Conservation (phyloP, 306 rosid genomes). For the Canavalia gladiata region DNA sequence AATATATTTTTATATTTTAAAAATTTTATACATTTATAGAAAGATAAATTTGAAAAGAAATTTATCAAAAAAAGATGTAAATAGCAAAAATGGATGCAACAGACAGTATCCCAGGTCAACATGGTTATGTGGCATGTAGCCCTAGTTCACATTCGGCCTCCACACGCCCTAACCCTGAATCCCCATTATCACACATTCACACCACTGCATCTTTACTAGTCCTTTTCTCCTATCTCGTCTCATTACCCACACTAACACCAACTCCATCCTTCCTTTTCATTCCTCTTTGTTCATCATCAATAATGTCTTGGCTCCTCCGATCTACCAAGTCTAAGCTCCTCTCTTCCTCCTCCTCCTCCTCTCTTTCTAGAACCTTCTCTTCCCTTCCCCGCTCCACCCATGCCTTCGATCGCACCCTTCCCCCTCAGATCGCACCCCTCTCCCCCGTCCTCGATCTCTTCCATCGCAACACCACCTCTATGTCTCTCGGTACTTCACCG, state of each 20-base stretch:
- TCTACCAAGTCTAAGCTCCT: constrained; percentile 64
- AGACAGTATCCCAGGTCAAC: neutral
- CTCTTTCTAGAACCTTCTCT: constrained; percentile 61
- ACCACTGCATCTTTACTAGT: neutral
- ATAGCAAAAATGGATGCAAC: too few species aligned
- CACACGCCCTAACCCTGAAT: neutral
- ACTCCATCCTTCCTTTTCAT: neutral
- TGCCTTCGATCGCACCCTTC: constrained; percentile 60
- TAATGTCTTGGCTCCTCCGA: constrained; percentile 78
- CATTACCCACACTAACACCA: too few species aligned
- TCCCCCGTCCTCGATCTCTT: constrained; percentile 70
- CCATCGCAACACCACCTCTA: constrained; percentile 67
- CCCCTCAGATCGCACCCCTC: constrained; percentile 79
- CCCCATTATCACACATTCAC: neutral
- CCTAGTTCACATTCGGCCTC: neutral
- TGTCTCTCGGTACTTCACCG: constrained; percentile 52
- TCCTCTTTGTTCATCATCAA: constrained; percentile 47
- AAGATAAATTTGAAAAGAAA: too few species aligned
- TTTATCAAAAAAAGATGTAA: too few species aligned
- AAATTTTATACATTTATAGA: too few species aligned
- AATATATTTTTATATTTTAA: too few species aligned
- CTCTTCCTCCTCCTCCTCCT: constrained; percentile 42
- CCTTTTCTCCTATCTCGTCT: neutral
- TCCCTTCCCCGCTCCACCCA: constrained; percentile 66
- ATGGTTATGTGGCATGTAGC: constrained; percentile 21